Base-by-base conservation (phyloP, 1,139 yeast genomes). In the Suhomyces panamericanus region DNA sequence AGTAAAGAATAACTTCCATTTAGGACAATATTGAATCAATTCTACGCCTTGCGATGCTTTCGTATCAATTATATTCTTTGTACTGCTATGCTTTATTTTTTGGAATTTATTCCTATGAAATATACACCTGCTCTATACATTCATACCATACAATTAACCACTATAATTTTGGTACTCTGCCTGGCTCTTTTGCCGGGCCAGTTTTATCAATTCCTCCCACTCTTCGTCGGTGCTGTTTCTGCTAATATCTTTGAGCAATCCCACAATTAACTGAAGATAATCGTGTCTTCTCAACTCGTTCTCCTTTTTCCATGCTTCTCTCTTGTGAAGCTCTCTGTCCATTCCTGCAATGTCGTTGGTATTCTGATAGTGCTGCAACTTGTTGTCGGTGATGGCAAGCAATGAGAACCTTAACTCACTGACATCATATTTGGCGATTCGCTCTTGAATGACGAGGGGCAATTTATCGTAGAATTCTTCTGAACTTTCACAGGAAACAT, bases 321-420 rank as follows among this genome's bases (percentile, higher is more conserved):
- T 55, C 48, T 71, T 73, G 36, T 48, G 43, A n/a, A 63, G 42
- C 48, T 73, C 76, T n/a, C 47, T 53, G 16, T 57, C 53, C 9
- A 64, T 53, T 32, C 57, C 57, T 1, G 49, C 41, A 14, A 59
- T 58, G 51, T 81, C 83, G 10, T 77, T 78, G 15, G 62, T 54
- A 9, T 60, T 61, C 43, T 60, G 53, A 24, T 65, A 67, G 22
- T 66, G 60, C 33, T 66, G 60, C 44, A 83, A 67, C 53, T 73
- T 76, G 56, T 83, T 80, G 44, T 72, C 68, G 27, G 84, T 75
- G 31, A 83, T 67, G 0, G 80, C 86, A 39, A 82, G 62, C 39
- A 81, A 64, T n/a, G 85, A 80, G 58, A 83, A 83, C 40, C 85
- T 69, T 49, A 81, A 64, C 56, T 82, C 87, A 29, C 69, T 64